Evolutionary conservation across 352 stramenopile species (phyloP).

Genomic region (Phytophthora hybrid): DNA sequence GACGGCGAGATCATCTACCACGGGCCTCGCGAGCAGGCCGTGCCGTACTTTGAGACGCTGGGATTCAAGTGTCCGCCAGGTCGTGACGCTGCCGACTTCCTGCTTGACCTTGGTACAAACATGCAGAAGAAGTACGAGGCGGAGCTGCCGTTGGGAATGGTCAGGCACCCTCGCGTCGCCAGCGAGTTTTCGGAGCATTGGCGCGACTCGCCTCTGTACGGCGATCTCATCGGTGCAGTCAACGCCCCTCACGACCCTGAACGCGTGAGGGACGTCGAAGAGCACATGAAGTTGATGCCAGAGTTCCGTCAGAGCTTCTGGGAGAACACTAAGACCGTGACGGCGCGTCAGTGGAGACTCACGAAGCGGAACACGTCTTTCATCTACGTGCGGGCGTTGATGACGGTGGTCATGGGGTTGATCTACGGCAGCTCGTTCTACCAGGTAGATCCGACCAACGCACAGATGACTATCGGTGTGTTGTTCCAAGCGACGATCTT

Average conservation of each 20-base stretch:
- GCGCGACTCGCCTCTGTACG: constrained; percentile 21
- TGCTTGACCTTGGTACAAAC: constrained; percentile 59
- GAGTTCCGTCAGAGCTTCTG: constrained; percentile 36
- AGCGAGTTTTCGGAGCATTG: constrained; percentile 39
- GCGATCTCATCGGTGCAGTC: background rate
- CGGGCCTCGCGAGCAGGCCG: constrained; percentile 45
- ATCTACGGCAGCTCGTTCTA: constrained; percentile 60
- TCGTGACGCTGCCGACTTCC: constrained; percentile 61
- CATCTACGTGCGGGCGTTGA: constrained; percentile 39
- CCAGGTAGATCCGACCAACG: constrained; percentile 43
- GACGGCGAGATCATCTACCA: constrained; percentile 67
- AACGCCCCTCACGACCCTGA: constrained; percentile 20
- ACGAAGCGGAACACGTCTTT: constrained; percentile 57
- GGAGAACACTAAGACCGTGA: constrained; percentile 48
- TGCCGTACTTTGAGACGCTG: constrained; percentile 50
- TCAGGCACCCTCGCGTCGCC: constrained; percentile 29
- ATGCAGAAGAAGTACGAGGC: constrained; percentile 50
- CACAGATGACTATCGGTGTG: constrained; percentile 63
- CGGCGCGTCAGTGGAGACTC: constrained; percentile 44
- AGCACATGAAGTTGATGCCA: constrained; percentile 76
- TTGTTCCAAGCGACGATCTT: constrained; percentile 84
- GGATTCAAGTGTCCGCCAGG: constrained; percentile 51
- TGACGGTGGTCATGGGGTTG: constrained; percentile 55
- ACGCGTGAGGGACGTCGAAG: constrained; percentile 53
- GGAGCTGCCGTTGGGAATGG: constrained; percentile 7